Base-by-base conservation (phyloP, 2,329 filamentous ascomycete species). In the Tolypocladium paradoxum region DNA sequence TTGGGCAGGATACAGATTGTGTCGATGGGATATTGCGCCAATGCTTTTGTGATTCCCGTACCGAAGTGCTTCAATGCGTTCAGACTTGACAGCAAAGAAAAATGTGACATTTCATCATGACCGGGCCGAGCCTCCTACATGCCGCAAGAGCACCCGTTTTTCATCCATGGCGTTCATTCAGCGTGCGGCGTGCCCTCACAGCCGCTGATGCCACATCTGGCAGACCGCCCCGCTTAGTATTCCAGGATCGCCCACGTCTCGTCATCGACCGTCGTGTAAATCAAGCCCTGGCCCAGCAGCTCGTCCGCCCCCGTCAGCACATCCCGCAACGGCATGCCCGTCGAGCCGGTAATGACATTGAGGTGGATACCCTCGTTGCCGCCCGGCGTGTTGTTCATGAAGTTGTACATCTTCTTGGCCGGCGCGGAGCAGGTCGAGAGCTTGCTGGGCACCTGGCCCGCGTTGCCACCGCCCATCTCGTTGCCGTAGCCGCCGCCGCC, bases 191-290 rank as follows among this genome's bases (percentile, higher is more conserved):
- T 20, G 7, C 40, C 8, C 43, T 33, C 43, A 18, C 43, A 33
- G 43, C 43, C 27, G 29, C 43, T 47, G 18, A 33, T 33, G 43
- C 18, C 43, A 7, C 9, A 12, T 33, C 27, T n/a, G n/a, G 43
- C 8, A 31, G 14, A 3, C 6, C 27, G 2, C 12, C 14, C 47
- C 18, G 24, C n/a, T 20, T 48, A 59, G 46, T 56, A 60, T 55
- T 95, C 88, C 56, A 96, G 74, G 57, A 95, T 75, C 45, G 90
- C 89, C 85, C 88, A 97, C 1, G 92, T 97, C 69, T 88, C 80
- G 64, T 97, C 92, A 70, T 97, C 90, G 7, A 95, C 79, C 11
- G 95, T 99, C 31, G 90, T 89, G 72, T 90, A 99, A 58, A 96
- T 88, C 61, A 89, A 66, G 33, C 90, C 89, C 53, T 81, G 72